Conservation (phyloP, 2,329 filamentous ascomycete genomes). For the Lecanicillium sp. region DNA sequence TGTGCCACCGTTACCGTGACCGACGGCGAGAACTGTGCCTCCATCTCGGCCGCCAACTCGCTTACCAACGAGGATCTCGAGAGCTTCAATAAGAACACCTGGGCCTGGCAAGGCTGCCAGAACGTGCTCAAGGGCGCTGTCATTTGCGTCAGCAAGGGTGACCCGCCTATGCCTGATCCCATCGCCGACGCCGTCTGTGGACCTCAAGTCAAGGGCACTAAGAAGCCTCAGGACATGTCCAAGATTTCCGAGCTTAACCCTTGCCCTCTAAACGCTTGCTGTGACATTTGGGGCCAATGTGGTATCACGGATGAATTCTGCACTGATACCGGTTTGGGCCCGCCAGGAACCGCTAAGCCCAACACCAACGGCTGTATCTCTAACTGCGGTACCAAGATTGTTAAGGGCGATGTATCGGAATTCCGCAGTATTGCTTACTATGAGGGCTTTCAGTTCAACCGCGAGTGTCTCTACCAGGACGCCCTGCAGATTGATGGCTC, state of each 20-base stretch:
- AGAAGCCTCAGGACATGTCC: slow-evolving; percentile 11
- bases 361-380: slow-evolving; percentile 10
- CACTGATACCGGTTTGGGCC: slow-evolving; percentile 7
- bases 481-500: slow-evolving; percentile 20
- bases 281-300: slow-evolving; percentile 34
- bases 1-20: slow-evolving; percentile 30
- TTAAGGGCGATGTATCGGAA: slow-evolving; percentile 19
- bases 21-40: slow-evolving; percentile 27
- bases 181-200: slow-evolving; percentile 19
- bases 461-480: slow-evolving; percentile 18
- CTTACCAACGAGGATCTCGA: slow-evolving; percentile 16
- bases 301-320: slow-evolving; percentile 35
- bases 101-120: slow-evolving; percentile 20
- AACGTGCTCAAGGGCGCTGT: slow-evolving; percentile 11
- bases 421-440: slow-evolving; percentile 19
- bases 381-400: slow-evolving; percentile 11
- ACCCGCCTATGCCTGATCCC: slow-evolving; percentile 19
- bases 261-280: slow-evolving; percentile 25
- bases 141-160: slow-evolving; percentile 20
- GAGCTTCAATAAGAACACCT: slow-evolving; percentile 23
- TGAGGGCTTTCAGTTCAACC: slow-evolving; percentile 13
- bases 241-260: slow-evolving; percentile 22
- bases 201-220: slow-evolving; percentile 19
- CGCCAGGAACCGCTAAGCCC: slow-evolving; percentile 10
- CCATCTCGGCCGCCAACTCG: slow-evolving; percentile 21